Evolutionary conservation across 1,284 basidiomycete genomes (phyloP), one percentile per base, ranked within the genome.

Genomic region (Trichosporon sp.): DNA sequence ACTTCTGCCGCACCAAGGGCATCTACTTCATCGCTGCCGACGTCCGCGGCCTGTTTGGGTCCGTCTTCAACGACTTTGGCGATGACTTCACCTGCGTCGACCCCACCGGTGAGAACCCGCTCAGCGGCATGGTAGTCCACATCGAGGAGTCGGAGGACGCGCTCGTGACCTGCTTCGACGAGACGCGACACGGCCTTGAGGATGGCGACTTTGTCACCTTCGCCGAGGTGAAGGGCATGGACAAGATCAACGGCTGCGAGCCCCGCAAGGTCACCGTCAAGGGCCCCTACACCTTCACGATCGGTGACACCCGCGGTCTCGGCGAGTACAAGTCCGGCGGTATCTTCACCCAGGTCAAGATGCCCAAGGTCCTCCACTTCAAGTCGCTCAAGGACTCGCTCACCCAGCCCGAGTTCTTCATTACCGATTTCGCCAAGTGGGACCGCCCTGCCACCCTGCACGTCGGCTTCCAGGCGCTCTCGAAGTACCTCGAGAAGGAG

Each of bases 171-270:
- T 98, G 95, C 79, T 85, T 98, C 70, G 97, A 99, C 77, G 97
- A 99, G 85, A 93, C 96, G 5, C 89, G 97, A 70, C 97, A 99
- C 81, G 97, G 97, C 32, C 88, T 99, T 18, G 93, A 98, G 83
- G 97, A 99, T 81, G 97, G 97, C 27, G 94, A 99, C 83, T 98
- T 91, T 77, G 96, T 99, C 25, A 95, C 95, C 3, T 99, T 99
- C 85, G 88, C 89, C n/a, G 97, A 99, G 85, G 89, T 99, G 58
- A 91, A 97, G 83, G 97, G 97, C 32, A 97, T 98, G 93, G 87
- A 89, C 31, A 91, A 92, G 75, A 84, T 99, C 63, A 98, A 98
- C 77, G 91, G 87, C 21, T 92, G 92, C 77, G 91, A 95, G 80
- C 96, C 96, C 15, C 87, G 93, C 69, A 98, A 95, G 82, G 85